Evolutionary conservation across 495 filamentous ascomycete species (phyloP).

Genomic region (Talaromyces thailandensis): DNA sequence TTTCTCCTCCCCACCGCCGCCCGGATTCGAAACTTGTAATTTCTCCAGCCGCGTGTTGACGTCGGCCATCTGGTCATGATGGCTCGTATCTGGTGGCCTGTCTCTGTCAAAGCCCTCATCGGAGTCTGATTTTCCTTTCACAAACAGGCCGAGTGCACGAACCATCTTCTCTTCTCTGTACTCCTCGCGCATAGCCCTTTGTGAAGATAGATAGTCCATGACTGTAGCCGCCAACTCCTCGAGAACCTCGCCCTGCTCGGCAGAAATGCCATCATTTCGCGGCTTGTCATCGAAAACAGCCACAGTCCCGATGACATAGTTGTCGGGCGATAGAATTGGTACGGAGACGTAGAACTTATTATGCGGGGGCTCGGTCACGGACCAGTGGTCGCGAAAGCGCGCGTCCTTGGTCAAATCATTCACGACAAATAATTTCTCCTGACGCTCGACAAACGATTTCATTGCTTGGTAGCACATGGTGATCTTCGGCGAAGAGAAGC

Average conservation of each 20-base stretch:
- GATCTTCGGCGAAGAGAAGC: not conserved
- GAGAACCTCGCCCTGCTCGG: not conserved
- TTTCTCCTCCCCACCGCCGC: not conserved
- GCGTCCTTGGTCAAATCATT: not conserved
- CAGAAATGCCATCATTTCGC: not conserved
- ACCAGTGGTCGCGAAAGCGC: not conserved
- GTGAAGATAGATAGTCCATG: constrained; percentile 48
- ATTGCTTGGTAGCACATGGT: not conserved
- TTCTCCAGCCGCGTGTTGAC: not conserved
- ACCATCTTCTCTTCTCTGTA: constrained; percentile 45
- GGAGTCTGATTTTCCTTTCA: constrained; percentile 31
- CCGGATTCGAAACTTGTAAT: not conserved
- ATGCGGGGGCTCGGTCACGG: not conserved
- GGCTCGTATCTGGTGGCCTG: not conserved
- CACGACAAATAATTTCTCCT: not conserved
- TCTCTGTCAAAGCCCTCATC: not conserved
- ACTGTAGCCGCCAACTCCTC: constrained; percentile 12
- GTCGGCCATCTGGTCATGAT: not conserved
- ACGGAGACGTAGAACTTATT: not conserved
- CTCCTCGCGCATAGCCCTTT: constrained; percentile 38
- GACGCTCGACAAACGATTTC: not conserved
- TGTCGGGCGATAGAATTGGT: not conserved
- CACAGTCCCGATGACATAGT: not conserved
- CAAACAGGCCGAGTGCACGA: constrained; percentile 44
- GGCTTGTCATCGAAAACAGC: not conserved